phyloP scores from a whole-genome alignment of 257 asterid genomes.

The Ligustrum vulgare region DNA sequence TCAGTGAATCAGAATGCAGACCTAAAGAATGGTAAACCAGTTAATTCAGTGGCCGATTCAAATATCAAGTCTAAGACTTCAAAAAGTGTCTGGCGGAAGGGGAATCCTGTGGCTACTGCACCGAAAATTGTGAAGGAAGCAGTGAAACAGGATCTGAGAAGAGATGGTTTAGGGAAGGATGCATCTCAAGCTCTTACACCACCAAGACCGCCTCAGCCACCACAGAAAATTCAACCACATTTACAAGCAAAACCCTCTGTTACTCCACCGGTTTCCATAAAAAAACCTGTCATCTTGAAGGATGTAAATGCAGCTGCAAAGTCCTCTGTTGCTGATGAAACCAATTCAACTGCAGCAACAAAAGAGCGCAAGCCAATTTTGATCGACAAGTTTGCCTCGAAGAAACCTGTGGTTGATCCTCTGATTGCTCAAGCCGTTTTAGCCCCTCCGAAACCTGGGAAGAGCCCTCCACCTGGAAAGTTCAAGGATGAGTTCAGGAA shows the following conservation, averaged over 20 bases:
- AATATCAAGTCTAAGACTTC: slow-evolving; percentile 50
- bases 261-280: slow-evolving; percentile 61
- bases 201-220: slow-evolving; percentile 50
- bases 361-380: slow-evolving; percentile 86
- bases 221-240: slow-evolving; percentile 56
- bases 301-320: slow-evolving; percentile 70
- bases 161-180: slow-evolving; percentile 38
- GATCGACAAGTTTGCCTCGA: slow-evolving; percentile 90
- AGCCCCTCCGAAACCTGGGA: slow-evolving; percentile 76
- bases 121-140: slow-evolving; percentile 61
- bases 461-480: slow-evolving; percentile 61
- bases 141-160: slow-evolving; percentile 43
- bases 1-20: slow-evolving; percentile 31
- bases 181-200: slow-evolving; percentile 47
- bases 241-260: slow-evolving; percentile 77
- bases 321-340: slow-evolving; percentile 40
- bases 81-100: slow-evolving; percentile 97
- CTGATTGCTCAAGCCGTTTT: slow-evolving; percentile 68
- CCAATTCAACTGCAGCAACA: slow-evolving; percentile 40
- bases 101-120: slow-evolving; percentile 73
- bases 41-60: slow-evolving; percentile 37
- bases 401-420: slow-evolving; percentile 82
- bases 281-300: slow-evolving; percentile 79
- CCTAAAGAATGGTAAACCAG: slow-evolving; percentile 51
- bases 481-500: slow-evolving; percentile 70